Conservation (phyloP, 2,329 filamentous ascomycete genomes). For the Nectriaceae sp. region DNA sequence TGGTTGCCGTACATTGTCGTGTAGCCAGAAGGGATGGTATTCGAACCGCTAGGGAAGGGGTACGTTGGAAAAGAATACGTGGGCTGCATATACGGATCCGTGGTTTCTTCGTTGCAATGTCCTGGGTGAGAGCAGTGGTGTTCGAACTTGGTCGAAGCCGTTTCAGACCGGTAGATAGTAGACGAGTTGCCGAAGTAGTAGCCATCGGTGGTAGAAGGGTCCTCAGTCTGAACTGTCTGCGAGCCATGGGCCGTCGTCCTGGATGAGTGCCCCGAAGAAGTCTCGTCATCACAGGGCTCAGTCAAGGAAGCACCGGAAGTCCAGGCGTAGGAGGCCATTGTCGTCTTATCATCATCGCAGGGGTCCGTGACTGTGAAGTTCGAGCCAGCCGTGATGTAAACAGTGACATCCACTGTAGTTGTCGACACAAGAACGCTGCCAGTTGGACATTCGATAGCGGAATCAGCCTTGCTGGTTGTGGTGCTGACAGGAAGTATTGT, state of each 20-base stretch:
- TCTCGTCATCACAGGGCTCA: constrained; percentile 1
- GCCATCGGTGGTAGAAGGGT: not conserved
- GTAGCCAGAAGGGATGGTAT: no score
- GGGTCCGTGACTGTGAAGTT: no score
- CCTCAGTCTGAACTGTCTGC: not conserved
- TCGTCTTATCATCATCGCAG: constrained; percentile 6
- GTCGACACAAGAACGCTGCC: constrained; percentile 30
- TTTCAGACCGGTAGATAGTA: no score
- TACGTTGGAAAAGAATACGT: no score
- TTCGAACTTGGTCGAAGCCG: no score
- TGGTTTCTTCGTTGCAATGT: no score
- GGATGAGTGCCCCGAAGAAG: no score
- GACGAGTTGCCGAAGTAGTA: not conserved
- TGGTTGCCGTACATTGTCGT: not conserved
- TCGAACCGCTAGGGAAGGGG: no score
- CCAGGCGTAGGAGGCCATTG: not conserved
- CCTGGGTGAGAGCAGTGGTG: no score
- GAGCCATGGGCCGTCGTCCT: not conserved
- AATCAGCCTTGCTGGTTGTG: constrained; percentile 9
- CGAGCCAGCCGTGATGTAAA: constrained; percentile 35
- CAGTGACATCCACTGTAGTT: constrained; percentile 34
- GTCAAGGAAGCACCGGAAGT: not conserved
- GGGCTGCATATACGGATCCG: no score
- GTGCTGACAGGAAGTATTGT: constrained; percentile 1
- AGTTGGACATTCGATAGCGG: constrained; percentile 24